phyloP scores from a whole-genome alignment of 129 eudicot genomes.

The Helianthus tuberosus region DNA sequence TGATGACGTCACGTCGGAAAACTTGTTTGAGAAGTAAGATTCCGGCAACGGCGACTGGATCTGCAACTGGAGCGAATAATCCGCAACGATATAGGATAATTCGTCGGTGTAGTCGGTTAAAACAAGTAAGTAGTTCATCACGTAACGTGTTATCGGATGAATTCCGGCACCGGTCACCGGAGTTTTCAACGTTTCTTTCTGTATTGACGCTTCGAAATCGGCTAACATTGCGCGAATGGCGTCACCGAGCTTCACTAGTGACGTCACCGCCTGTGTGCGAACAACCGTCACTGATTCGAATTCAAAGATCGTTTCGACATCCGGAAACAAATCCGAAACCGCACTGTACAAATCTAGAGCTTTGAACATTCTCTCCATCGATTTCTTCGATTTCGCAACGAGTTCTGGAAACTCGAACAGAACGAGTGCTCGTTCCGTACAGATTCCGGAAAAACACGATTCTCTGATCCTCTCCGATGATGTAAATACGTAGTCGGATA shows the following conservation, averaged over 20 bases:
- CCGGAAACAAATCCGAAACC: constrained; percentile 54
- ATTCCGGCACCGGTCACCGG: constrained; percentile 64
- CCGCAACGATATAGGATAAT: constrained; percentile 63
- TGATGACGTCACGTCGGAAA: constrained; percentile 37
- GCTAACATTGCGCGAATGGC: constrained; percentile 53
- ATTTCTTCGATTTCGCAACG: constrained; percentile 63
- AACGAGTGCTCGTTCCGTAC: constrained; percentile 48
- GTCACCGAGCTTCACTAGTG: constrained; percentile 58
- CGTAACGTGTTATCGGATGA: constrained; percentile 85
- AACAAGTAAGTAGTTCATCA: constrained; percentile 72
- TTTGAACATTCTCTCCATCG: constrained; percentile 77
- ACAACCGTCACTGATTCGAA: constrained; percentile 57
- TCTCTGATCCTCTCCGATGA: constrained; percentile 53
- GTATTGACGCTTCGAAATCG: constrained; percentile 71
- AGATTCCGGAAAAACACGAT: constrained; percentile 62
- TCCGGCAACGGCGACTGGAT: constrained; percentile 65
- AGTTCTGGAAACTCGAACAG: constrained; percentile 66
- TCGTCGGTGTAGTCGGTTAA: constrained; percentile 55
- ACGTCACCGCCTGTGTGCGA: constrained; percentile 50
- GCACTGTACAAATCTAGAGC: constrained; percentile 62
- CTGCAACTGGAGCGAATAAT: constrained; percentile 37
- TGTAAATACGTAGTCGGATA: constrained; percentile 72
- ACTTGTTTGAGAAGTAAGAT: constrained; percentile 53
- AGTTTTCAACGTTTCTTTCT: constrained; percentile 65
- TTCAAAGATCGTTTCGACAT: constrained; percentile 63